Percentiles rank a stretch among this genome's conserved stretches.
These are phyloP conservation scores for Botrytis porri DNA, from an alignment of 2,329 filamentous ascomycete genomes.

Conservation along the genomic window DNA sequence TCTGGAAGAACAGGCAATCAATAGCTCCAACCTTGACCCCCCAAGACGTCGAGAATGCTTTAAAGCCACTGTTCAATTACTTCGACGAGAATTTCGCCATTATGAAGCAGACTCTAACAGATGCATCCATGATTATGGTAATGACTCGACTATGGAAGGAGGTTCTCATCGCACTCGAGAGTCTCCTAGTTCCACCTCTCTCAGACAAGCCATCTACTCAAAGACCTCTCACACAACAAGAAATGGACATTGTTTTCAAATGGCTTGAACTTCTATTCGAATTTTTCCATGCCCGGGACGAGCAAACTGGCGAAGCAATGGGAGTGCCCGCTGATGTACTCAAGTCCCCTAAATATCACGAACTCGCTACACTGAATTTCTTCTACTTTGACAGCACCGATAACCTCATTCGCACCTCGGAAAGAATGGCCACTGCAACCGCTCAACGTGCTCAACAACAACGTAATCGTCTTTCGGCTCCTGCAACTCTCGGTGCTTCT, in stretches of 20 bases:
- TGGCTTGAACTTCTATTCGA: conserved; percentile 89
- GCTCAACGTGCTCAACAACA: conserved; percentile 72
- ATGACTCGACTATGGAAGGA: conserved; percentile 99
- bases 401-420: conserved; percentile 88
- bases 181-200: conserved; percentile 83
- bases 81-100: conserved; percentile 99
- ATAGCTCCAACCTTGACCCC: conserved; percentile 59
- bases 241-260: conserved; percentile 90
- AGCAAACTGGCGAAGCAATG: conserved; percentile 75
- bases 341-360: conserved; percentile 97
- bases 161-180: conserved; percentile 86
- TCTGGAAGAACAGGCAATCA: conserved; percentile 61
- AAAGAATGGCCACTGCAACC: conserved; percentile 89
- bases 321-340: conserved; percentile 89
- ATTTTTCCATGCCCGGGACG: conserved; percentile 93
- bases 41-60: conserved; percentile 73
- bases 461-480: conserved; percentile 69
- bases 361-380: conserved; percentile 93
- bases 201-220: conserved; percentile 93
- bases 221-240: conserved; percentile 76
- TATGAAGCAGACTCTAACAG: conserved; percentile 94
- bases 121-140: conserved; percentile 95
- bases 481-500: conserved; percentile 52
- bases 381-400: conserved; percentile 96
- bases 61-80: conserved; percentile 85